Percentiles rank a stretch among this genome's conserved stretches.
Evolutionary conservation across 2,329 filamentous ascomycete species (phyloP).

Genomic region (Ascochyta rabiei): DNA sequence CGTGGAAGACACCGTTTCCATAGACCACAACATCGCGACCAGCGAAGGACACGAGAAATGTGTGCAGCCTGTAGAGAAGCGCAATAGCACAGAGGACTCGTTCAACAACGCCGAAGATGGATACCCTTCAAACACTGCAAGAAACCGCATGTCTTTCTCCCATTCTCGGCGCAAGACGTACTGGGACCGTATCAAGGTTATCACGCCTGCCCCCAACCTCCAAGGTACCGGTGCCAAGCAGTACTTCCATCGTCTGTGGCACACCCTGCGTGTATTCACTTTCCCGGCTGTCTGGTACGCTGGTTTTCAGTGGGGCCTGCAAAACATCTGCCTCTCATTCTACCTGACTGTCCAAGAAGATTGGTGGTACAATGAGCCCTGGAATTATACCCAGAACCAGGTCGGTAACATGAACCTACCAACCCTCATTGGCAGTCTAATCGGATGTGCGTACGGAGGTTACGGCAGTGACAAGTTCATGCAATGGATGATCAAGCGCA

Average conservation of each 20-base stretch:
- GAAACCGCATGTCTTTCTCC: constrained; percentile 23
- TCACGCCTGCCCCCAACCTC: constrained; percentile 62
- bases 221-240: constrained; percentile 61
- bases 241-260: constrained; percentile 59
- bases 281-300: constrained; percentile 65
- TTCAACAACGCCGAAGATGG: constrained; percentile 6
- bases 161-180: constrained; percentile 54
- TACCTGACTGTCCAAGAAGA: constrained; percentile 65
- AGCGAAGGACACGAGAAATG: constrained; percentile 1
- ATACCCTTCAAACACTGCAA: constrained; percentile 5
- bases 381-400: constrained; percentile 60
- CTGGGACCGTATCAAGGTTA: constrained; percentile 61
- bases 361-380: constrained; percentile 60
- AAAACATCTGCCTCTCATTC: constrained; percentile 66
- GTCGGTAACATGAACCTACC: constrained; percentile 66
- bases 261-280: constrained; percentile 62
- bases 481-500: constrained; percentile 60
- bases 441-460: constrained; percentile 64
- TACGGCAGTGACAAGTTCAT: constrained; percentile 64
- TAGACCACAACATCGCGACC: constrained; percentile 1
- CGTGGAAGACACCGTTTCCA: neutral
- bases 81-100: constrained; percentile 6
- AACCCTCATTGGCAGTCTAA: constrained; percentile 59
- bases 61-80: constrained; percentile 15
- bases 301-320: constrained; percentile 64